Evolutionary conservation across 805 yeast species (phyloP).

Genomic region (Saturnispora bothae): DNA sequence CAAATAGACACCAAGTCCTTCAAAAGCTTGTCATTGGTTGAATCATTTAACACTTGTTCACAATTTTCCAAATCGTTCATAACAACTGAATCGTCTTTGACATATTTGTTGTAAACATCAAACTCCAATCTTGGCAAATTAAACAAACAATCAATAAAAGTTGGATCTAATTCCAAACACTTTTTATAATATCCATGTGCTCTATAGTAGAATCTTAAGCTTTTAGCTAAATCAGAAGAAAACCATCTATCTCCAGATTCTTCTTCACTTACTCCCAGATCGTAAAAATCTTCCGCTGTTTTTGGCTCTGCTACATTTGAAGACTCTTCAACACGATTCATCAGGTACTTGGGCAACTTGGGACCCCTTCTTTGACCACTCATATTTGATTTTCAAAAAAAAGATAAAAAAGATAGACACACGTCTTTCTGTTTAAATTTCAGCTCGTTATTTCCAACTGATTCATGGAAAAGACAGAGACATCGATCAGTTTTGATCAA

Average conservation of each 20-base stretch:
- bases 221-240: slow-evolving; percentile 53
- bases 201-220: slow-evolving; percentile 52
- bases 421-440: no score
- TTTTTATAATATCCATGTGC: slow-evolving; percentile 37
- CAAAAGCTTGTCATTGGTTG: slow-evolving; percentile 25
- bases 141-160: slow-evolving; percentile 39
- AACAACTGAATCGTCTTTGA: slow-evolving; percentile 36
- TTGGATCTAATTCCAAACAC: slow-evolving; percentile 24
- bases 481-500: slow-evolving; percentile 1
- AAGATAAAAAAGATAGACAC: not conserved
- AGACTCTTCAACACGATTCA: slow-evolving; percentile 8
- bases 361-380: slow-evolving; percentile 8
- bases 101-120: slow-evolving; percentile 44
- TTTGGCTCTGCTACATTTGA: slow-evolving; percentile 20
- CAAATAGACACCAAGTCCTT: slow-evolving; percentile 30
- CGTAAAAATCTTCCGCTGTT: slow-evolving; percentile 44
- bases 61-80: slow-evolving; percentile 26
- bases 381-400: not conserved
- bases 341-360: slow-evolving; percentile 12
- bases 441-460: no score
- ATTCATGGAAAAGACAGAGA: slow-evolving; percentile 6
- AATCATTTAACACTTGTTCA: slow-evolving; percentile 21
- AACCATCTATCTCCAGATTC: slow-evolving; percentile 74
- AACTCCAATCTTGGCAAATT: slow-evolving; percentile 50
- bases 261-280: slow-evolving; percentile 48